Conservation (phyloP, 371 early-diverging fungal species). For the Actinomucor elegans region DNA sequence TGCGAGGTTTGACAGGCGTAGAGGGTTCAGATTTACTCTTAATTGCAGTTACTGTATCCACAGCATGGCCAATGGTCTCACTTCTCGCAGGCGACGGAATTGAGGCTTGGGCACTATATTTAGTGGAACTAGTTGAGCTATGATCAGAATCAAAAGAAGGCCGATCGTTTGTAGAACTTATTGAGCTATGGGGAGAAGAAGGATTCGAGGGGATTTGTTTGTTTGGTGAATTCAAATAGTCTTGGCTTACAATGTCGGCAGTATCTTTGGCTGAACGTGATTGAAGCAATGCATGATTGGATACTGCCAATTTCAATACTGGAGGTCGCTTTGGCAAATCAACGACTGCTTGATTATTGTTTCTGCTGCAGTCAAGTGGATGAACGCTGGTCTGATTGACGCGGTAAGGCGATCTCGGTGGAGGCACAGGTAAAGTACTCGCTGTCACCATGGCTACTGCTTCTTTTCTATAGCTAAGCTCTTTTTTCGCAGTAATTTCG, state of each 20-base stretch:
- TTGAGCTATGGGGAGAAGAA: neutral
- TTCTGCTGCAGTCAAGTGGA: neutral
- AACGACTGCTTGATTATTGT: neutral
- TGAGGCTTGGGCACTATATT: neutral
- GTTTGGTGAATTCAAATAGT: neutral
- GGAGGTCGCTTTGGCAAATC: slow-evolving; percentile 16
- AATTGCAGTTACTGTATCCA: neutral
- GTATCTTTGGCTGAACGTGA: neutral
- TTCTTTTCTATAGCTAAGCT: too few species aligned
- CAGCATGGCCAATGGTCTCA: neutral
- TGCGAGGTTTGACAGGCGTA: slow-evolving; percentile 13
- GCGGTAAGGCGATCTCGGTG: slow-evolving; percentile 46
- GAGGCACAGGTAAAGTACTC: slow-evolving; percentile 26
- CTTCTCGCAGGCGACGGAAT: neutral
- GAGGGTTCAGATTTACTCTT: slow-evolving; percentile 13
- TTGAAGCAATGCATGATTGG: slow-evolving; percentile 3
- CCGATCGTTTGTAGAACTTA: neutral
- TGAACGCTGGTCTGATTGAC: slow-evolving; percentile 6
- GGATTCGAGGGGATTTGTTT: neutral
- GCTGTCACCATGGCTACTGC: neutral
- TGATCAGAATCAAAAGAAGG: neutral
- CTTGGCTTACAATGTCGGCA: too few species aligned
- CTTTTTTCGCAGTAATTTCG: neutral
- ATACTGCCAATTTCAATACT: slow-evolving; percentile 10
- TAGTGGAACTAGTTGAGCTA: neutral